phyloP scores from a whole-genome alignment of 2,329 filamentous ascomycete genomes.

The Exophiala spinifera region DNA sequence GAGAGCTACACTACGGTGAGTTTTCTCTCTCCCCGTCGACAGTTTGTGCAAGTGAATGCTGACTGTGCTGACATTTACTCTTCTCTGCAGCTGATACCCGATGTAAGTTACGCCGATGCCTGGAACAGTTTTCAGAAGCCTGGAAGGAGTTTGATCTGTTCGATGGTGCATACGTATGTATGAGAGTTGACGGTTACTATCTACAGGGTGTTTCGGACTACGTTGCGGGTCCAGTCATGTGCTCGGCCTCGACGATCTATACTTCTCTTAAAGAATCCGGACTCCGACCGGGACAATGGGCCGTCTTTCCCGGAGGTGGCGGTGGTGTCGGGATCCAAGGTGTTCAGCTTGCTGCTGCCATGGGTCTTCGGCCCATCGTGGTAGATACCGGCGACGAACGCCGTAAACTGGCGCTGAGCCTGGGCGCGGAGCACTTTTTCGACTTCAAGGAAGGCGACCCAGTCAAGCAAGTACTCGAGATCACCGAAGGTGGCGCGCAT shows the following conservation, averaged over 20 bases:
- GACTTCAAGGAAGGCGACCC: slow-evolving; percentile 48
- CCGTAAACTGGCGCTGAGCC: slow-evolving; percentile 43
- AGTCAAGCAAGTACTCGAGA: slow-evolving; percentile 43
- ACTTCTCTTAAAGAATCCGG: slow-evolving; percentile 53
- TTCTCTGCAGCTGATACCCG: slow-evolving; percentile 16
- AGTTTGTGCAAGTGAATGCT: neutral
- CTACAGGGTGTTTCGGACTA: slow-evolving; percentile 52
- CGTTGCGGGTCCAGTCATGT: slow-evolving; percentile 61
- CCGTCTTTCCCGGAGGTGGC: slow-evolving; percentile 54
- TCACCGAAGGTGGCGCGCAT: slow-evolving; percentile 47
- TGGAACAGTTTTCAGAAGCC: no score
- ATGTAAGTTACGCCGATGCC: slow-evolving; percentile 18
- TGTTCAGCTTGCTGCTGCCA: slow-evolving; percentile 53
- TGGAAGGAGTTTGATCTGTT: no score
- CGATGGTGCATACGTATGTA: no score
- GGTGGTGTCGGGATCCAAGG: slow-evolving; percentile 58
- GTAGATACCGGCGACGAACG: slow-evolving; percentile 53
- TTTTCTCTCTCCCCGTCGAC: neutral
- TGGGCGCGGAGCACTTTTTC: slow-evolving; percentile 57
- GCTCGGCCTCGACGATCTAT: slow-evolving; percentile 57
- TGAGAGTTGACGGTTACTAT: no score
- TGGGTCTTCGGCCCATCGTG: slow-evolving; percentile 57
- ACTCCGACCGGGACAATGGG: slow-evolving; percentile 53
- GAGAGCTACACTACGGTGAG: slow-evolving; percentile 48
- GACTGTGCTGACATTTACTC: no score